Conservation (phyloP, 805 yeast genomes). For the Candida ovalis region DNA sequence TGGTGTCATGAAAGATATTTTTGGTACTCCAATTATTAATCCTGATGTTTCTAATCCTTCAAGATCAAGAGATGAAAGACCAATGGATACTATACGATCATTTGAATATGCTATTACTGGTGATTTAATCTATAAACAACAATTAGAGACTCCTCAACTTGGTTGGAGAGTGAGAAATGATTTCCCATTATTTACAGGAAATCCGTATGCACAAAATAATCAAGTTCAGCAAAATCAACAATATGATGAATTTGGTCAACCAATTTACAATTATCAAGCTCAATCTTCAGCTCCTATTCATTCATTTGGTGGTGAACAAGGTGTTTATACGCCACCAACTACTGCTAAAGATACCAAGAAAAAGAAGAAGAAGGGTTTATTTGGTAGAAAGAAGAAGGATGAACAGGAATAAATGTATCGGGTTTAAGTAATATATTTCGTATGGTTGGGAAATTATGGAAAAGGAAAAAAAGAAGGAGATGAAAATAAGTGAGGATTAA, state of each 20-base stretch:
- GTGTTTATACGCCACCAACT: slow-evolving; percentile 49
- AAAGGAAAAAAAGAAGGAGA: too few relatives aligned
- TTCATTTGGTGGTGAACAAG: slow-evolving; percentile 21
- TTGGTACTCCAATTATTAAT: slow-evolving; percentile 73
- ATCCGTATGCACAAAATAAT: slow-evolving; percentile 31
- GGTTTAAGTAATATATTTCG: background rate
- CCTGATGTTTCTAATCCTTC: slow-evolving; percentile 94
- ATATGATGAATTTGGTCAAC: slow-evolving; percentile 36
- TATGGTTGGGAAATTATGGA: too few relatives aligned
- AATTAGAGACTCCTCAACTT: slow-evolving; percentile 68
- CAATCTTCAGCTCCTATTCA: slow-evolving; percentile 6
- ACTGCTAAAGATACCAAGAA: slow-evolving; percentile 40
- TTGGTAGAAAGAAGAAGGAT: slow-evolving; percentile 53
- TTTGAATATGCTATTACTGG: slow-evolving; percentile 95
- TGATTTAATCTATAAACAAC: slow-evolving; percentile 73
- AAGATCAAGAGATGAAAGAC: slow-evolving; percentile 90
- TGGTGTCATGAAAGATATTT: slow-evolving; percentile 71
- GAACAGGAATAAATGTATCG: too few relatives aligned
- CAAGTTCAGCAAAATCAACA: slow-evolving; percentile 28
- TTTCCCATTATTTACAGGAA: slow-evolving; percentile 53
- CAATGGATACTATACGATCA: slow-evolving; percentile 89
- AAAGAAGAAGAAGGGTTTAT: slow-evolving; percentile 77
- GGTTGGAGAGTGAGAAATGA: slow-evolving; percentile 88
- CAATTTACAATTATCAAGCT: slow-evolving; percentile 31
- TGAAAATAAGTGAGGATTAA: too few relatives aligned